Evolutionary conservation across 257 asterid genomes (phyloP), one percentile per base, ranked within the genome.

Genomic region (Solanum rostratum): DNA sequence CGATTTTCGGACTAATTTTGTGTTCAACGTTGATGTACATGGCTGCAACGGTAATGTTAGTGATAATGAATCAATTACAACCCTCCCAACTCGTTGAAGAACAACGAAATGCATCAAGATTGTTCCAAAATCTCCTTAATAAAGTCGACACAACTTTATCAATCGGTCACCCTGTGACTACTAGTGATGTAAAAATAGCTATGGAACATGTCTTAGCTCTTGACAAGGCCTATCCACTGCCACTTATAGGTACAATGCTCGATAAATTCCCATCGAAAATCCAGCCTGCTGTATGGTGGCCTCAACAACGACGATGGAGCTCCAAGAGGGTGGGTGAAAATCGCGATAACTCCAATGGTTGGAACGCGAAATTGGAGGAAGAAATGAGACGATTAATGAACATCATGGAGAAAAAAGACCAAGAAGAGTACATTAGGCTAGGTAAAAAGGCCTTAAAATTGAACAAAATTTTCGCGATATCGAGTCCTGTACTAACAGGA

Each of bases 1-100:
- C 53, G 8, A 6, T 59, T 7, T 37, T 10, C 55, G 88, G 68
- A n/a, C 81, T 85, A 39, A 86, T 85, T 41, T 2, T 87, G 3
- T 78, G 86, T n/a, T 86, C 92, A 6, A 85, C 90, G 2, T 11
- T 85, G 2, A 37, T 90, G 86, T 90, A 88, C 69, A 22, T 90
- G 24, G 85, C 87, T 4, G 89, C 90, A 0, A 88, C 89, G 1
- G 89, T 65, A 46, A 54, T 90, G 84, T 22, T 90, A 33, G 45
- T 50, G 24, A 16, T 89, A 3, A 80, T 88, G 86, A 90, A 88
- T 46, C 88, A 91, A 52, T 86, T 93, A 57, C 98, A 95, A 81
- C 95, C 98, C 0, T 92, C 95, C n/a, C 98, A 95, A 83, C 90
- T 95, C 0, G 95, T 91, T 0, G 97, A 95, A 65, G 98, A 95